Conservation (phyloP, 306 rosid genomes). For the Rosa multiflora region DNA sequence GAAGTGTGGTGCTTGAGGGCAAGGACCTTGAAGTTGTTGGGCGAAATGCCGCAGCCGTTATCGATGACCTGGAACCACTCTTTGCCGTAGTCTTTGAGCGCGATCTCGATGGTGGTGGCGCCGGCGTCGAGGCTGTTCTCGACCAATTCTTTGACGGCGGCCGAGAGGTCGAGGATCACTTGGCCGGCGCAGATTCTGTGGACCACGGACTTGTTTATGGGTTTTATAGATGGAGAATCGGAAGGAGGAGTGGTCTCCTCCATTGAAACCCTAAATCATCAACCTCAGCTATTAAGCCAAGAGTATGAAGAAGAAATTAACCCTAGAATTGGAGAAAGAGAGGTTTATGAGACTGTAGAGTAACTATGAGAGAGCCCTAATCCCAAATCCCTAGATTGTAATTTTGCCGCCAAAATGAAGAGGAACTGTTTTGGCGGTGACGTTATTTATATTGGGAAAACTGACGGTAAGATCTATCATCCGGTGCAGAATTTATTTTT, state of each 20-base stretch:
- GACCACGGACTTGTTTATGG: slow-evolving; percentile 63
- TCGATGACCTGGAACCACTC: slow-evolving; percentile 82
- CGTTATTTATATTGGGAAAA: too few species aligned
- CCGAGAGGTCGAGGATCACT: slow-evolving; percentile 88
- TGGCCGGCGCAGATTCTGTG: slow-evolving; percentile 92
- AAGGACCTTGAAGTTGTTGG: slow-evolving; percentile 70
- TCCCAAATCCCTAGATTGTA: slow-evolving; percentile 6
- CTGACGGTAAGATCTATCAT: too few species aligned
- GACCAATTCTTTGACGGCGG: slow-evolving; percentile 94
- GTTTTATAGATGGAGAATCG: slow-evolving; percentile 53
- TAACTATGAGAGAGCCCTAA: background rate
- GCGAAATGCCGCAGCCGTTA: slow-evolving; percentile 88
- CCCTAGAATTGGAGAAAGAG: background rate
- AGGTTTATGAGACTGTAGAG: background rate
- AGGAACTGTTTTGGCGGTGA: slow-evolving; percentile 1
- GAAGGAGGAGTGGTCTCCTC: slow-evolving; percentile 35
- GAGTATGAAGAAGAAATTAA: background rate
- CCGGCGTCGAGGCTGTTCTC: slow-evolving; percentile 96
- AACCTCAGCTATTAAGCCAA: background rate
- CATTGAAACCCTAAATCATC: slow-evolving; percentile 33
- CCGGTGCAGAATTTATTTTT: too few species aligned
- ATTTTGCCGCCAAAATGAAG: slow-evolving; percentile 65
- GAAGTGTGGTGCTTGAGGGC: slow-evolving; percentile 89
- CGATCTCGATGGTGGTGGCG: slow-evolving; percentile 77
- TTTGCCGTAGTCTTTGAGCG: slow-evolving; percentile 71